These are phyloP conservation scores for Pleurotus cornucopiae DNA, from an alignment of 768 basidiomycete species.

Conservation along the genomic window DNA sequence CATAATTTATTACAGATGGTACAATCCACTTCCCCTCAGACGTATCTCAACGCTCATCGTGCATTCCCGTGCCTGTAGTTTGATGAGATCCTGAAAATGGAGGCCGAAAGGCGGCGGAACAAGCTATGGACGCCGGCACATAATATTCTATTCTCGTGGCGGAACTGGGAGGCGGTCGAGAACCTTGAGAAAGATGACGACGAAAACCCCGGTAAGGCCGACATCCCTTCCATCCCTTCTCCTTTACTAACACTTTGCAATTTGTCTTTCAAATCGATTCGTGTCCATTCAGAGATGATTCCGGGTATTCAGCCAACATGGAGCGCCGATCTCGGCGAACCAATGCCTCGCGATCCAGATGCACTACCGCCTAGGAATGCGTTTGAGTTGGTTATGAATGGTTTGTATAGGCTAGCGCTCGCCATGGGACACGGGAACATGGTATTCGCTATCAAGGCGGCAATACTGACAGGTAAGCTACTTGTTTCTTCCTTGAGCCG, in stretches of 20 bases:
- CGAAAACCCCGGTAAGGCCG: slow-evolving; percentile 62
- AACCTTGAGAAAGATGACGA: slow-evolving; percentile 49
- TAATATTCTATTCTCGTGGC: slow-evolving; percentile 33
- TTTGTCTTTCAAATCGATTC: background rate
- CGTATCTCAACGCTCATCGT: background rate
- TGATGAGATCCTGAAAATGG: slow-evolving; percentile 51
- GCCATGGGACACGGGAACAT: slow-evolving; percentile 53
- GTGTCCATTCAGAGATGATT: slow-evolving; percentile 33
- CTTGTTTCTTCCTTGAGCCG: background rate
- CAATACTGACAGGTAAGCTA: slow-evolving; percentile 49
- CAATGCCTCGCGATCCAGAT: slow-evolving; percentile 65
- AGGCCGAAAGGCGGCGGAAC: slow-evolving; percentile 35
- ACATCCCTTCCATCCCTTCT: background rate
- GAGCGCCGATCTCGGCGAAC: slow-evolving; percentile 49
- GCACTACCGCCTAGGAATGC: slow-evolving; percentile 63
- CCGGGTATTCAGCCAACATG: slow-evolving; percentile 45
- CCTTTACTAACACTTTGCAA: background rate
- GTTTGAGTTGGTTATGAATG: slow-evolving; percentile 48
- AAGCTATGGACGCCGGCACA: slow-evolving; percentile 57
- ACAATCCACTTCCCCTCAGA: slow-evolving; percentile 7
- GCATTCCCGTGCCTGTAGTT: slow-evolving; percentile 34
- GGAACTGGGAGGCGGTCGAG: slow-evolving; percentile 42
- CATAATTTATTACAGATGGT: slow-evolving; percentile 38
- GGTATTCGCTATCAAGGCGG: slow-evolving; percentile 71
- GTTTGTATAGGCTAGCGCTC: slow-evolving; percentile 34